Percentiles rank a stretch among this genome's conserved stretches.
Evolutionary conservation across 306 rosid genomes (phyloP).

Genomic region (Lathyrus tuberosus): DNA sequence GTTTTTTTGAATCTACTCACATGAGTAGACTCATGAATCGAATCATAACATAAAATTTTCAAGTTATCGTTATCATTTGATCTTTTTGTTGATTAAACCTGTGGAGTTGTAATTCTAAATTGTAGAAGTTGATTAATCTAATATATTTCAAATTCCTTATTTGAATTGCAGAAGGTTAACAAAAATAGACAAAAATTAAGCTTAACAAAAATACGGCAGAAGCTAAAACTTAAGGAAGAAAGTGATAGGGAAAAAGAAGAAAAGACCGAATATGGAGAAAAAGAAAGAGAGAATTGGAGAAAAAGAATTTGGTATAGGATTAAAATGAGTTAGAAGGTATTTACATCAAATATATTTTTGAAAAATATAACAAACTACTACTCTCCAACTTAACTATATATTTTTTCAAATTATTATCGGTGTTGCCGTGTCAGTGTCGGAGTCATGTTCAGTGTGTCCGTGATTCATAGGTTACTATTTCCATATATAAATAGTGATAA

Average conservation of each 20-base stretch:
- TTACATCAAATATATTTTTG: neutral
- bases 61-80: too few species aligned
- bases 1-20: too few species aligned
- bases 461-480: neutral
- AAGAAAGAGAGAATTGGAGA: neutral
- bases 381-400: neutral
- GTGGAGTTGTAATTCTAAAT: too few species aligned
- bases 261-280: neutral
- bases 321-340: neutral
- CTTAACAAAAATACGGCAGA: neutral
- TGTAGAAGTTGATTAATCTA: too few species aligned
- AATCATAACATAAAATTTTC: too few species aligned
- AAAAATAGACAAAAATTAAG: neutral
- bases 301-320: neutral
- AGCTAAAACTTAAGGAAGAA: neutral
- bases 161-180: too few species aligned
- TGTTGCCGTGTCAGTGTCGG: too few species aligned
- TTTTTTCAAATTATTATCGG: too few species aligned
- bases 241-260: neutral
- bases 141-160: too few species aligned
- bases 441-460: too few species aligned
- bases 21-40: too few species aligned
- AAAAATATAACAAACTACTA: neutral
- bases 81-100: too few species aligned
- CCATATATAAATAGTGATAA: constrained; percentile 16